Percentiles rank a stretch among this genome's conserved stretches.
Conservation (phyloP, 306 rosid species). For the Ormosia emarginata region DNA sequence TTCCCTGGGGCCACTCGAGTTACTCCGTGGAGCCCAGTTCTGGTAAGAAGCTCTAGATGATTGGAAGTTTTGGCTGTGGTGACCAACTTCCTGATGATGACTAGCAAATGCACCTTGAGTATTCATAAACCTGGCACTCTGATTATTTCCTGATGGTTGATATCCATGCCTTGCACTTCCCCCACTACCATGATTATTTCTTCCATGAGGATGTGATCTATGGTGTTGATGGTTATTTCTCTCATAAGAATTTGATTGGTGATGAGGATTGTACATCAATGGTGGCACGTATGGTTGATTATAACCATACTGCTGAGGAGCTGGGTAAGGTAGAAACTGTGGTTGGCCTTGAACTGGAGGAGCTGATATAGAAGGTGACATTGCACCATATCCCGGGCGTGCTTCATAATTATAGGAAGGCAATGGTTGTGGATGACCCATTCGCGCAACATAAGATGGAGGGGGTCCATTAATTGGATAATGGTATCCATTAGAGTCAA, state of each 20-base stretch:
- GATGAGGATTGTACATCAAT: neutral
- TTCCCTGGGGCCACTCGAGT: constrained; percentile 33
- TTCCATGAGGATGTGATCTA: constrained; percentile 47
- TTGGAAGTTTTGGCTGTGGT: constrained; percentile 38
- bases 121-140: constrained; percentile 34
- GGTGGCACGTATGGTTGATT: constrained; percentile 28
- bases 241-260: constrained; percentile 40
- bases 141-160: constrained; percentile 44
- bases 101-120: constrained; percentile 18
- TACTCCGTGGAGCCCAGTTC: constrained; percentile 37
- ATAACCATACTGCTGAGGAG: constrained; percentile 34
- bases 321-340: constrained; percentile 22
- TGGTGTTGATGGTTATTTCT: constrained; percentile 37
- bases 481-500: constrained; percentile 33
- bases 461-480: constrained; percentile 30
- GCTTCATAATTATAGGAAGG: constrained; percentile 33
- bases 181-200: constrained; percentile 37
- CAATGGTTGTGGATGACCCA: constrained; percentile 23
- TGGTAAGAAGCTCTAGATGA: constrained; percentile 31
- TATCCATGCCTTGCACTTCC: constrained; percentile 32
- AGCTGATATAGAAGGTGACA: constrained; percentile 31
- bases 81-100: constrained; percentile 32
- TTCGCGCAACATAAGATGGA: constrained; percentile 26
- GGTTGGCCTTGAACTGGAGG: constrained; percentile 30
- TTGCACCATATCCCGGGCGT: constrained; percentile 29